Base-by-base conservation (phyloP, 1,284 basidiomycete genomes). In the Ganoderma leucocontextum region DNA sequence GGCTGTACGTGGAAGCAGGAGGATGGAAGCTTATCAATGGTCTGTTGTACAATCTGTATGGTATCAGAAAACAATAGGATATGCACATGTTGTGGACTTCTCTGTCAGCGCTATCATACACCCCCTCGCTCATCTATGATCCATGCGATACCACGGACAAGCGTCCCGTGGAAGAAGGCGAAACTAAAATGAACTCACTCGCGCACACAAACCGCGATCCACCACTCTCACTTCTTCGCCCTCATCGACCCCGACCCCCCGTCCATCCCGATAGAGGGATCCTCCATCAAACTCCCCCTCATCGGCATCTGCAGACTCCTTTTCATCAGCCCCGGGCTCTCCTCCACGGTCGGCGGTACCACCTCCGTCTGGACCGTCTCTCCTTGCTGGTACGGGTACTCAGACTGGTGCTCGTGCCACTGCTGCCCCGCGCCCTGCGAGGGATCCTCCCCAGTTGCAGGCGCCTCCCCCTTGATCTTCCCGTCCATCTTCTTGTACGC, bases 401-500 rank as follows among this genome's bases (percentile, higher is more conserved):
- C 5, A 4, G 2, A 12, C 13, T 41, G 13, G 3, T 41, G 41
- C 41, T 41, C 12, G 13, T 41, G 13, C 29, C 29, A n/a, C n/a
- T 47, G n/a, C n/a, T 47, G 52, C 4, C 39, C n/a, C n/a, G n/a
- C n/a, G n/a, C n/a, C 39, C 39, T 8, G 8, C 39, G 4, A 39
- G 39, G 9, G 9, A 10, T 39, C 39, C 13, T 8, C 39, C 39
- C 2, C 47, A 17, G 19, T 25, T 2, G 1, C 47, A 9, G 8
- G 19, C 47, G 10, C 47, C 19, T 17, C 57, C 4, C 29, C 22
- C 58, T 29, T 25, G 33, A 39, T n/a, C 59, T 55, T n/a, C 62
- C 47, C 57, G 25, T 33, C 19, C 41, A 22, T 35, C 63, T 9
- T 55, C 29, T 22, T 36, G 63, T 36, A 64, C 63, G 63, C 63